Evolutionary conservation across 179 eudicot species (phyloP).

Genomic region (Corrigiola litoralis): DNA sequence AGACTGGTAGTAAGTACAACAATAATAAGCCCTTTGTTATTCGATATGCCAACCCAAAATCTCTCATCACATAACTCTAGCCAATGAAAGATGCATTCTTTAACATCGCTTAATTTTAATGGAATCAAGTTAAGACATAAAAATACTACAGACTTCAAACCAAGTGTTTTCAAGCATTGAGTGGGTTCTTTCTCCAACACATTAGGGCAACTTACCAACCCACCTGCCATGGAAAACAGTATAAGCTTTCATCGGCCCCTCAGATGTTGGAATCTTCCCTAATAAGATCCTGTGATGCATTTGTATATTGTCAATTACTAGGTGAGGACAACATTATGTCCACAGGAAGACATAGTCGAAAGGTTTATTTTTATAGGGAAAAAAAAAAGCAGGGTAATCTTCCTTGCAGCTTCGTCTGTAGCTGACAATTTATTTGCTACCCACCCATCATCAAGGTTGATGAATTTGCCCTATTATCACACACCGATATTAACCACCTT

Average conservation of each 20-base stretch:
- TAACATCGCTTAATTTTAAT: not conserved
- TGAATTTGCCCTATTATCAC: not conserved
- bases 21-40: too few species aligned
- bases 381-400: not conserved
- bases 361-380: slow-evolving; percentile 7
- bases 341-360: slow-evolving; percentile 22
- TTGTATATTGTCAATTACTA: slow-evolving; percentile 50
- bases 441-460: slow-evolving; percentile 1
- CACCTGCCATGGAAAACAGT: slow-evolving; percentile 85
- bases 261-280: slow-evolving; percentile 94
- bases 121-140: not conserved
- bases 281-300: slow-evolving; percentile 92
- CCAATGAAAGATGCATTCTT: not conserved
- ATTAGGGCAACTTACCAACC: slow-evolving; percentile 61
- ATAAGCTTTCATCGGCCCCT: slow-evolving; percentile 77
- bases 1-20: too few species aligned
- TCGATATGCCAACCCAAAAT: not conserved
- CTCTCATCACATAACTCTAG: not conserved
- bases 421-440: not conserved
- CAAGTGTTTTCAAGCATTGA: not conserved
- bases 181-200: slow-evolving; percentile 27
- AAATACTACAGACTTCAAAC: not conserved
- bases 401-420: not conserved
- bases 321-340: slow-evolving; percentile 31
- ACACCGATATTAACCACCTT: not conserved